Evolutionary conservation across 306 rosid species (phyloP).

Genomic region (Casuarina equisetifolia): DNA sequence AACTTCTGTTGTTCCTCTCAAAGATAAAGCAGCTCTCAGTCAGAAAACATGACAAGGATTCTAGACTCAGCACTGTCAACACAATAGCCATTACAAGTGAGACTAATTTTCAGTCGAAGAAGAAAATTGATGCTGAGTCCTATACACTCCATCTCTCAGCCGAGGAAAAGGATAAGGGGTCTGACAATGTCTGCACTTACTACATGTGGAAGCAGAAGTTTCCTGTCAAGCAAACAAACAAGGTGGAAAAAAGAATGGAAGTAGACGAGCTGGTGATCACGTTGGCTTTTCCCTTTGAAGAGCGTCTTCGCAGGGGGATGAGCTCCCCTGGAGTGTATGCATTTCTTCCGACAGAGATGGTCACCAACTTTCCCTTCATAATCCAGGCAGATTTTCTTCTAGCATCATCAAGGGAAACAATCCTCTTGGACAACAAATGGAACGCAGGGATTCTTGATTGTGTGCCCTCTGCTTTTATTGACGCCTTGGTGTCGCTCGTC

Average conservation of each 20-base stretch:
- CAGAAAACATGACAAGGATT: conserved; percentile 47
- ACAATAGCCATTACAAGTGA: conserved; percentile 57
- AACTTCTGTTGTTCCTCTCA: conserved; percentile 61
- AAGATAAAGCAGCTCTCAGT: conserved; percentile 67
- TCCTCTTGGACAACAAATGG: too few relatives aligned
- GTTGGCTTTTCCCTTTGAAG: conserved; percentile 60
- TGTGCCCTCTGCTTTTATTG: too few relatives aligned
- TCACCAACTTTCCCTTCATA: too few relatives aligned
- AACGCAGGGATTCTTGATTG: too few relatives aligned
- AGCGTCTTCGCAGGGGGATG: conserved; percentile 45
- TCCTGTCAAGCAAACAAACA: conserved; percentile 46
- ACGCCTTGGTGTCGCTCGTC: too few relatives aligned
- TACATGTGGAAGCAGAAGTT: conserved; percentile 76
- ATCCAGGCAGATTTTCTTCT: too few relatives aligned
- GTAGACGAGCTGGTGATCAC: conserved; percentile 61
- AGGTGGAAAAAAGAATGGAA: conserved; percentile 56
- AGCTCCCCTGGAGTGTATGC: conserved; percentile 47
- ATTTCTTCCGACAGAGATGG: too few relatives aligned
- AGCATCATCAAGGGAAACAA: too few relatives aligned
- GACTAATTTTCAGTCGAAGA: conserved; percentile 43
- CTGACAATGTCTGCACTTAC: conserved; percentile 45
- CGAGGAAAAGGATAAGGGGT: conserved; percentile 20
- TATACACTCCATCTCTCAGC: conserved; percentile 61
- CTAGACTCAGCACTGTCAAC: conserved; percentile 35
- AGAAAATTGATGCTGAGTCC: conserved; percentile 66